phyloP scores from a whole-genome alignment of 2,329 filamentous ascomycete species.

The Exophiala xenobiotica region DNA sequence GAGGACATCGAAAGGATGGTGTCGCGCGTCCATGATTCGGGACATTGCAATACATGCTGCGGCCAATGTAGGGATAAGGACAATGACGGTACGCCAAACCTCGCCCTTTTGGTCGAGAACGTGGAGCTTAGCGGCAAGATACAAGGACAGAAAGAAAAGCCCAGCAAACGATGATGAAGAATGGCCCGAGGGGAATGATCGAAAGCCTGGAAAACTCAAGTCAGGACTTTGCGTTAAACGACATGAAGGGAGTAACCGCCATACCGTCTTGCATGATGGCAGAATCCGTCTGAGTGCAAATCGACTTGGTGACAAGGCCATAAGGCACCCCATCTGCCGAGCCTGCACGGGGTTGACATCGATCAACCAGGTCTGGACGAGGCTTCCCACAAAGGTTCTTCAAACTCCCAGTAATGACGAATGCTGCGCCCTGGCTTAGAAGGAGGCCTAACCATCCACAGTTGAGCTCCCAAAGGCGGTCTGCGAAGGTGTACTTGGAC shows the following conservation, averaged over 20 bases:
- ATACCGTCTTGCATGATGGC: conserved; percentile 55
- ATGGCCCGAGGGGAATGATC: conserved; percentile 39
- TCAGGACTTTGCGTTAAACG: background rate
- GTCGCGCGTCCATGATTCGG: conserved; percentile 62
- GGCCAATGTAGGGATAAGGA: conserved; percentile 54
- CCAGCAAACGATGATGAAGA: conserved; percentile 56
- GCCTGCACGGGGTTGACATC: conserved; percentile 46
- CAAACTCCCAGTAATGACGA: conserved; percentile 57
- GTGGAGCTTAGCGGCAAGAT: conserved; percentile 60
- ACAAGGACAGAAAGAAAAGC: conserved; percentile 59
- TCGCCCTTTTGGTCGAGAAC: conserved; percentile 60
- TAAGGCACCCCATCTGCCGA: conserved; percentile 39
- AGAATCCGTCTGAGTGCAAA: conserved; percentile 53
- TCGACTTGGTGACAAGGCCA: conserved; percentile 47
- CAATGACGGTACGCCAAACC: conserved; percentile 58
- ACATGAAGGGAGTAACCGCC: conserved; percentile 8
- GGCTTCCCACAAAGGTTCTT: conserved; percentile 62
- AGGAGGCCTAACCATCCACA: conserved; percentile 59
- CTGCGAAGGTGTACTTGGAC: conserved; percentile 52
- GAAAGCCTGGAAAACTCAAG: conserved; percentile 19
- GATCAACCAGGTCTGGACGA: conserved; percentile 58
- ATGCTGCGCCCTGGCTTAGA: conserved; percentile 54
- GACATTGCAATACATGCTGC: conserved; percentile 57
- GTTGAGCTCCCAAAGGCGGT: conserved; percentile 62
- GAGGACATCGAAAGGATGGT: conserved; percentile 62